These are phyloP conservation scores for Cyclotella cryptica DNA, from an alignment of 108 stramenopile genomes.

Conservation along the genomic window DNA sequence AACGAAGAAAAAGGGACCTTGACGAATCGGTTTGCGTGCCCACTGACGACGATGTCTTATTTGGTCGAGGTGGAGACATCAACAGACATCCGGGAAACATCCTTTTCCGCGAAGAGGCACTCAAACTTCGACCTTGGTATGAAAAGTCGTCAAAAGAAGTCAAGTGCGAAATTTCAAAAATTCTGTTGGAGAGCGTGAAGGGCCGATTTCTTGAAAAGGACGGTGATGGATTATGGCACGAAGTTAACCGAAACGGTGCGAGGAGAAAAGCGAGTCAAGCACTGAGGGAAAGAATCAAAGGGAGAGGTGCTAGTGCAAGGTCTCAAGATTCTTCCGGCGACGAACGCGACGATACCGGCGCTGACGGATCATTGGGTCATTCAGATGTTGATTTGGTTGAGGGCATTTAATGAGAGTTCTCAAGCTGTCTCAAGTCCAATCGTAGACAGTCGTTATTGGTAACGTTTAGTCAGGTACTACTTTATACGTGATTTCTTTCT, in stretches of 20 bases:
- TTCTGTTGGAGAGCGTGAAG: constrained; percentile 44
- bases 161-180: constrained; percentile 38
- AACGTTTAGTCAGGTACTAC: no score
- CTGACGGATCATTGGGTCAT: no score
- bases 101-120: constrained; percentile 57
- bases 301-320: neutral
- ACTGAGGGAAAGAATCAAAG: constrained; percentile 44
- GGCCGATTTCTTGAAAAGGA: constrained; percentile 47
- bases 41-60: constrained; percentile 74
- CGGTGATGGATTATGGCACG: constrained; percentile 49
- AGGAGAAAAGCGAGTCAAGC: constrained; percentile 56
- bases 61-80: constrained; percentile 75
- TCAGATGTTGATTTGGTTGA: neutral
- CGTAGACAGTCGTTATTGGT: no score
- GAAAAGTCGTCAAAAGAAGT: constrained; percentile 41
- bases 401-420: no score
- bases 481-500: no score
- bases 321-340: neutral
- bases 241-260: constrained; percentile 44
- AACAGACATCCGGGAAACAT: constrained; percentile 76
- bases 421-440: no score
- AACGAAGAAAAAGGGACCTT: no score
- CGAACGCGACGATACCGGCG: neutral
- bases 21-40: constrained; percentile 36
- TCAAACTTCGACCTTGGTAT: constrained; percentile 33